Base-by-base conservation (phyloP, 192 early-diverging fungal species). In the Rhizophagus prolifer region DNA sequence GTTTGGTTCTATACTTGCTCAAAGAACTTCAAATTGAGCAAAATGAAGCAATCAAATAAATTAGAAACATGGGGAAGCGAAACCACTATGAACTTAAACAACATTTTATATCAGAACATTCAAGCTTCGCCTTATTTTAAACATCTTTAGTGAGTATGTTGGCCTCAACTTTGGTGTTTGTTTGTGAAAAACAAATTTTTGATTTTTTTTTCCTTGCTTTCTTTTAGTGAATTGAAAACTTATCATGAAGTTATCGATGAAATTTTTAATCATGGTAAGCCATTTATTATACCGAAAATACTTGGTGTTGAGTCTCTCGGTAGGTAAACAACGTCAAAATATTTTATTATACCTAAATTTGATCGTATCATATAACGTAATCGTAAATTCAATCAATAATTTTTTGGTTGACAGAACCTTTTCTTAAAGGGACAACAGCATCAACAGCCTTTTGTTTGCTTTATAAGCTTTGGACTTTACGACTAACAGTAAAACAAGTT, bases 361-460 rank as follows among this genome's bases (percentile, higher is more conserved):
- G 23, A 21, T 46, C 46, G 59, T 46, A 71, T 21, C 10, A 30
- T 30, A 30, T 63, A 30, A 5, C 26, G 14, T 23, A 74, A 77
- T 38, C 67, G 1, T 78, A 74, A 72, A 9, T 38, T 36, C 44
- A 26, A 77, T 25, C 10, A 34, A 58, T 62, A 41, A 36, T 8
- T 63, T 54, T 50, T 54, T 28, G 2, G 7, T 61, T 30, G 23
- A 71, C 80, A 92, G 91, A 93, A 68, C 94, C 94, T 7, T 95
- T 93, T 78, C 77, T 95, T 41, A 94, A 92, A 73, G 92, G 91
- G 9, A 93, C 87, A 13, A 89, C 89, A 16, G 91, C 92, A 5
- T 92, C 91, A 9, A 94, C 94, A 26, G 93, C 94, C 0, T 95
- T 92, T 82, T 94, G 92, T 73, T 83, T 94, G 50, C 86, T 95